phyloP scores from a whole-genome alignment of 2,329 filamentous ascomycete genomes.

The Fusarium burgessii region DNA sequence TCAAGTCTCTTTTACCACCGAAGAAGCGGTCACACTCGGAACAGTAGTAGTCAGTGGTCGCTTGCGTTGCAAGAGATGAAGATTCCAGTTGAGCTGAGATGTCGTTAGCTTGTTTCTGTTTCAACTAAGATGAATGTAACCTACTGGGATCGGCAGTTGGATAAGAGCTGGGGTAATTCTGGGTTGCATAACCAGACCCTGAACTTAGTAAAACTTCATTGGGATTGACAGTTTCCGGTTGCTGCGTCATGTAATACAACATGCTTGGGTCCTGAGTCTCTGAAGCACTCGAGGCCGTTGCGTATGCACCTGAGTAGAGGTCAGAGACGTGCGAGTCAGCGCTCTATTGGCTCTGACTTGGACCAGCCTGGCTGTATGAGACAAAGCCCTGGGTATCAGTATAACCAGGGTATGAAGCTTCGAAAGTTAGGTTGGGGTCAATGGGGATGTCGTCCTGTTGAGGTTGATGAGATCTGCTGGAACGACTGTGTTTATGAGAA shows the following conservation, averaged over 20 bases:
- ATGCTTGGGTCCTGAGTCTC: slow-evolving; percentile 29
- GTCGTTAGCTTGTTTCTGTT: neutral
- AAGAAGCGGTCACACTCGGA: slow-evolving; percentile 10
- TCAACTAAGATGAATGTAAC: neutral
- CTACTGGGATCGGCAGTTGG: slow-evolving; percentile 21
- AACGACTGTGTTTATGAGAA: slow-evolving; percentile 25
- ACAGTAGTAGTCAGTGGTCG: slow-evolving; percentile 5
- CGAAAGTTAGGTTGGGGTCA: slow-evolving; percentile 11
- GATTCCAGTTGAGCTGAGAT: slow-evolving; percentile 10
- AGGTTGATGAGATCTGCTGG: slow-evolving; percentile 16
- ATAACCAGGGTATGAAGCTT: neutral
- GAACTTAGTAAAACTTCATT: slow-evolving; percentile 13
- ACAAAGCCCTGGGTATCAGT: neutral
- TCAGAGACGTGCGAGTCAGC: slow-evolving; percentile 22
- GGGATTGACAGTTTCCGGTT: slow-evolving; percentile 32
- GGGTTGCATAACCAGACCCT: neutral
- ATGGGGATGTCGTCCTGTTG: slow-evolving; percentile 27
- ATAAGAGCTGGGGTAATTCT: slow-evolving; percentile 10
- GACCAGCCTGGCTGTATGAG: slow-evolving; percentile 24
- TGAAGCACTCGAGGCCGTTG: slow-evolving; percentile 11
- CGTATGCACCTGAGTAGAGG: slow-evolving; percentile 9
- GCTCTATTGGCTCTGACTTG: slow-evolving; percentile 41
- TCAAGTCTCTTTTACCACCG: slow-evolving; percentile 8
- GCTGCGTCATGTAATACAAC: slow-evolving; percentile 14
- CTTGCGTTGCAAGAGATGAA: slow-evolving; percentile 15